These are phyloP conservation scores for Aschersonia sp. DNA, from an alignment of 2,329 filamentous ascomycete species.

Conservation along the genomic window DNA sequence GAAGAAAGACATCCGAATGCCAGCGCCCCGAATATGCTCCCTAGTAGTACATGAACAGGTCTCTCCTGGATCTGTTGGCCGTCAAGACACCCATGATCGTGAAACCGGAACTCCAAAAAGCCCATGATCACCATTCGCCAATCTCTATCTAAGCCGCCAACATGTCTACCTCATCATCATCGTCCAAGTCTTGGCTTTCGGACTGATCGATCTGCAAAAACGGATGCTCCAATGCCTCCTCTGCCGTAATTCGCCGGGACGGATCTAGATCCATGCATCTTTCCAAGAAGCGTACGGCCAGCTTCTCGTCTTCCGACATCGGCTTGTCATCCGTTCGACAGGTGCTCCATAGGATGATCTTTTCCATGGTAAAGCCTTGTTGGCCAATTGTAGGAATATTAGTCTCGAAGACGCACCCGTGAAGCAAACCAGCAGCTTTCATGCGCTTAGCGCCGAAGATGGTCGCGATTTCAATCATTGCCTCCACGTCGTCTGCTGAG, in stretches of 20 bases:
- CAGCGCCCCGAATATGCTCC: slow-evolving; percentile 2
- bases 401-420: slow-evolving; percentile 85
- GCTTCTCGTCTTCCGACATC: slow-evolving; percentile 51
- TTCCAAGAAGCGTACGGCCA: slow-evolving; percentile 58
- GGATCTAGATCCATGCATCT: slow-evolving; percentile 67
- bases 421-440: slow-evolving; percentile 66
- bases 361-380: slow-evolving; percentile 74
- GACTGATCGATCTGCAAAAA: slow-evolving; percentile 36
- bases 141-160: slow-evolving; percentile 15
- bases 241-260: slow-evolving; percentile 55
- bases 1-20: neutral
- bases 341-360: slow-evolving; percentile 92
- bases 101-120: too few species aligned
- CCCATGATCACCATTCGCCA: too few species aligned
- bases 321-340: slow-evolving; percentile 49
- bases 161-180: slow-evolving; percentile 43
- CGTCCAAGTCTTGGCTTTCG: slow-evolving; percentile 15
- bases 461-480: slow-evolving; percentile 91
- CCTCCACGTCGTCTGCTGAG: slow-evolving; percentile 93
- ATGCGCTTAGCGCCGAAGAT: slow-evolving; percentile 82
- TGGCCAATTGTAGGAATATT: slow-evolving; percentile 83
- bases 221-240: slow-evolving; percentile 57
- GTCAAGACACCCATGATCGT: too few species aligned
- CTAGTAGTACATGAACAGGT: neutral
- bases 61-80: too few species aligned